phyloP scores from a whole-genome alignment of 805 yeast species.

The Barnettozyma populi region DNA sequence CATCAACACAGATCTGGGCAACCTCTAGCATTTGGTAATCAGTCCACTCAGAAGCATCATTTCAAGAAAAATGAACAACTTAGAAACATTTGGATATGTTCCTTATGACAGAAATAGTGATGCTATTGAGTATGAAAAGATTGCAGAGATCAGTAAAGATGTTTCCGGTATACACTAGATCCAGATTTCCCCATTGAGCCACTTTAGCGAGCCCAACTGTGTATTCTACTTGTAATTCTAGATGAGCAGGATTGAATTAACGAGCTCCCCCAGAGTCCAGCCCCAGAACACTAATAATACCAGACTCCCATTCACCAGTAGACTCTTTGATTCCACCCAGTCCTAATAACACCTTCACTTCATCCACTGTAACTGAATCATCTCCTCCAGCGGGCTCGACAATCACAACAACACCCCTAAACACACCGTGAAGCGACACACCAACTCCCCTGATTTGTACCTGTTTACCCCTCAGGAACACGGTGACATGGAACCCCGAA shows the following conservation, averaged over 20 bases:
- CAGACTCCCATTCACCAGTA: slow-evolving; percentile 1
- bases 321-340: not conserved
- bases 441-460: slow-evolving; percentile 58
- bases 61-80: not conserved
- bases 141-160: not conserved
- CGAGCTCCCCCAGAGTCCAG: not conserved
- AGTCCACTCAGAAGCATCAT: not conserved
- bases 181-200: not conserved
- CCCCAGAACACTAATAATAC: slow-evolving; percentile 1
- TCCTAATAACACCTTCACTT: not conserved
- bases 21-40: not conserved
- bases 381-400: slow-evolving; percentile 23
- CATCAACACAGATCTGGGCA: not conserved
- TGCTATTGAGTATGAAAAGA: not conserved
- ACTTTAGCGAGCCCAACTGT: too few species aligned
- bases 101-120: not conserved
- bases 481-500: slow-evolving; percentile 58
- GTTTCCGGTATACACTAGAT: not conserved
- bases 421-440: slow-evolving; percentile 65
- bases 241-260: not conserved
- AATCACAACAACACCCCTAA: slow-evolving; percentile 63
- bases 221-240: not conserved
- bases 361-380: not conserved
- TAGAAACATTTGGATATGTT: not conserved
- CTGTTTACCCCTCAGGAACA: slow-evolving; percentile 4